Conservation (phyloP, 2,329 filamentous ascomycete species). For the Tolypocladium album region DNA sequence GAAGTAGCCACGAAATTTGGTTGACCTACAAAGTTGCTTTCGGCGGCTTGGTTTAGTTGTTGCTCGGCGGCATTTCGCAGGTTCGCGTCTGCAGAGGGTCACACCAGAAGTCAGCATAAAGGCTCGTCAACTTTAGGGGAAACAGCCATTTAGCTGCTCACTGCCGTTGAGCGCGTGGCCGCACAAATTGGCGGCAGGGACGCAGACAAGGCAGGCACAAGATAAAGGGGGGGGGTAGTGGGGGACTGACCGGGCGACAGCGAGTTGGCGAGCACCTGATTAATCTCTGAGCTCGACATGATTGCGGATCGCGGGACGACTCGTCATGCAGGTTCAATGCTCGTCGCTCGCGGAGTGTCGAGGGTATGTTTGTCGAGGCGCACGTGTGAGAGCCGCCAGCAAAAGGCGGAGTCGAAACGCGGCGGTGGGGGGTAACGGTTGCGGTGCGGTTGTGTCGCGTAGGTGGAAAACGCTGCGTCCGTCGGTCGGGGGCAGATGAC, state of each 20-base stretch:
- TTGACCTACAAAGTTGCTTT: slow-evolving; percentile 79
- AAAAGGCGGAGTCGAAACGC: slow-evolving; percentile 14
- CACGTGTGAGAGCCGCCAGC: slow-evolving; percentile 17
- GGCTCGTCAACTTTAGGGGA: background rate
- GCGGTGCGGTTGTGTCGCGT: background rate
- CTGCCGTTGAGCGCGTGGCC: background rate
- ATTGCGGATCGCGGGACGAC: slow-evolving; percentile 25
- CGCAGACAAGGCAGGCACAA: slow-evolving; percentile 3
- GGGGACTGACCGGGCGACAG: slow-evolving; percentile 73
- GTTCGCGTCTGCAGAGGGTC: slow-evolving; percentile 58
- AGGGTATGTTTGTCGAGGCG: slow-evolving; percentile 8
- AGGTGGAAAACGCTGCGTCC: background rate
- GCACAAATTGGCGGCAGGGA: background rate
- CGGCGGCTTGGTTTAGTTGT: slow-evolving; percentile 84
- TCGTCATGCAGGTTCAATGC: slow-evolving; percentile 25
- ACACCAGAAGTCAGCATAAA: slow-evolving; percentile 18
- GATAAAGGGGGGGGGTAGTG: slow-evolving; percentile 2
- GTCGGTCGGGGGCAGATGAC: background rate
- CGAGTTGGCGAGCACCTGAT: slow-evolving; percentile 94
- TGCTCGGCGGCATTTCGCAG: slow-evolving; percentile 87
- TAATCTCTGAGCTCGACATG: slow-evolving; percentile 82
- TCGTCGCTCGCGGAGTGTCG: slow-evolving; percentile 9
- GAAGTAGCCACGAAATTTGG: slow-evolving; percentile 9
- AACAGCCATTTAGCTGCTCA: background rate
- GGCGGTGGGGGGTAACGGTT: background rate